Evolutionary conservation across 805 yeast genomes (phyloP).

Genomic region (Sugiyamaella chiloensis): DNA sequence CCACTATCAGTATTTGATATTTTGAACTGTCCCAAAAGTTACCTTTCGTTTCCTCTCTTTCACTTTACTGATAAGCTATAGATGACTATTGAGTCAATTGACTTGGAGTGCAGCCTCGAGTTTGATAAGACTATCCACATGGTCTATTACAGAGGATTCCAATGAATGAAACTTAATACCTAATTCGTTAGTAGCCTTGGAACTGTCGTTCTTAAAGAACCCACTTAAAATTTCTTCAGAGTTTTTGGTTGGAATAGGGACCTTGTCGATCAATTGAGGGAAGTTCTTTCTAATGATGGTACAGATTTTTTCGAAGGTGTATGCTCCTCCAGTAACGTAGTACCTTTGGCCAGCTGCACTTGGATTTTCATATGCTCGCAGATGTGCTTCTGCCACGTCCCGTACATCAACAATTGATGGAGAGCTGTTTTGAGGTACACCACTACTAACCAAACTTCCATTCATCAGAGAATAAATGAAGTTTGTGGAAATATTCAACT

Average conservation of each 20-base stretch:
- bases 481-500: slow-evolving; percentile 38
- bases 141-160: slow-evolving; percentile 5
- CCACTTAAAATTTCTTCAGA: not conserved
- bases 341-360: slow-evolving; percentile 21
- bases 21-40: too few species aligned
- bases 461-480: slow-evolving; percentile 34
- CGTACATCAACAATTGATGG: slow-evolving; percentile 49
- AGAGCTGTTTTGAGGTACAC: slow-evolving; percentile 16
- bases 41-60: too few species aligned
- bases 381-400: slow-evolving; percentile 60
- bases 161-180: slow-evolving; percentile 15
- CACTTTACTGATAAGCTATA: not conserved
- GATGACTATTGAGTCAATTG: not conserved
- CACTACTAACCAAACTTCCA: slow-evolving; percentile 12
- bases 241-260: slow-evolving; percentile 5
- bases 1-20: too few species aligned
- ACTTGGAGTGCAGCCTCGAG: too few species aligned
- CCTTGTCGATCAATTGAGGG: slow-evolving; percentile 13
- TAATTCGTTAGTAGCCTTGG: slow-evolving; percentile 10
- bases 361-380: slow-evolving; percentile 44
- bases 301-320: slow-evolving; percentile 14
- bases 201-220: slow-evolving; percentile 9
- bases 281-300: slow-evolving; percentile 16
- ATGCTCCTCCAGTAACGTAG: slow-evolving; percentile 21
- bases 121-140: slow-evolving; percentile 7